phyloP scores from a whole-genome alignment of 2,329 filamentous ascomycete genomes.

The Niveomyces coronatus region DNA sequence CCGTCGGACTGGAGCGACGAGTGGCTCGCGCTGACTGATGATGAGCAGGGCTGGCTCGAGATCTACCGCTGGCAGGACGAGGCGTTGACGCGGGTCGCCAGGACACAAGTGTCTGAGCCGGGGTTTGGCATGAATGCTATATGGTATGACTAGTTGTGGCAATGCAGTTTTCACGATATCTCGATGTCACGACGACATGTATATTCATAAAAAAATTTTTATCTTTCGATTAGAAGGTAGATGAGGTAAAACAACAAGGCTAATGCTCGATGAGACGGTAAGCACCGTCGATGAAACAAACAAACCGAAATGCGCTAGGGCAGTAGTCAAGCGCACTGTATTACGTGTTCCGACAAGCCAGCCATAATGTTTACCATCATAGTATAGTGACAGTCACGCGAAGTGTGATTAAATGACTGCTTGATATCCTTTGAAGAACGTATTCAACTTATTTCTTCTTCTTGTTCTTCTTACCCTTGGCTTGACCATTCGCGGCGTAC shows the following conservation, averaged over 20 bases:
- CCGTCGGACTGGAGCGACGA: slow-evolving; percentile 79
- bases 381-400: no score
- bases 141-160: slow-evolving; percentile 65
- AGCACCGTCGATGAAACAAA: no score
- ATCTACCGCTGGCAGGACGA: slow-evolving; percentile 82
- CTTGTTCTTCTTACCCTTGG: slow-evolving; percentile 13
- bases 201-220: no score
- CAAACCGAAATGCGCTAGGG: no score
- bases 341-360: no score
- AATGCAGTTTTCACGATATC: background rate
- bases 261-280: no score
- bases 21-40: slow-evolving; percentile 83
- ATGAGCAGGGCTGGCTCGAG: slow-evolving; percentile 79
- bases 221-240: no score
- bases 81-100: slow-evolving; percentile 66
- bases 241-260: no score
- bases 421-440: no score
- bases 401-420: no score
- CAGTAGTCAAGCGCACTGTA: no score
- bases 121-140: slow-evolving; percentile 96
- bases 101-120: slow-evolving; percentile 70
- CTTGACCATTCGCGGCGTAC: slow-evolving; percentile 7
- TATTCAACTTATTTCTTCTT: slow-evolving; percentile 29
- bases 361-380: no score
- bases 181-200: background rate